These are phyloP conservation scores for Exidia glandulosa DNA, from an alignment of 768 basidiomycete species.

Conservation along the genomic window DNA sequence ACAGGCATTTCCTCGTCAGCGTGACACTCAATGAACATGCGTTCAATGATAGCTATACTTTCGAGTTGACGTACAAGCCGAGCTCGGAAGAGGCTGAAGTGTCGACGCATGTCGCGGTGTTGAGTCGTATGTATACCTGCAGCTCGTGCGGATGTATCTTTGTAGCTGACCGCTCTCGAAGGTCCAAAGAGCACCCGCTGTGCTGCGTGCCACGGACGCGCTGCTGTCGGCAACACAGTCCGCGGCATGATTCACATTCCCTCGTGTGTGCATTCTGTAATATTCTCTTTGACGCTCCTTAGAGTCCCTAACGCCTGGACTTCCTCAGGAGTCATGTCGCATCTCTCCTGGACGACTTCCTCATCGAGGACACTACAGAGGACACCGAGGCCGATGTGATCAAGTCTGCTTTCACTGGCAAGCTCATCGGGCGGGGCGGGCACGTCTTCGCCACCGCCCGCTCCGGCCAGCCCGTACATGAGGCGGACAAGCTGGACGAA, in stretches of 20 bases:
- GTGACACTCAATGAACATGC: constrained; percentile 17
- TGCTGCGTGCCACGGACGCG: not conserved
- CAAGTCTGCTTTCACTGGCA: not conserved
- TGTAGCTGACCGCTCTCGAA: not conserved
- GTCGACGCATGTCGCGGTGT: not conserved
- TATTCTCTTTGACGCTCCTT: not conserved
- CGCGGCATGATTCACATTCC: not conserved
- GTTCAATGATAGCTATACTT: constrained; percentile 14
- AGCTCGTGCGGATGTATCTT: not conserved
- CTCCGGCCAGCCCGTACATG: not conserved
- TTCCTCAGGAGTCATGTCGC: not conserved
- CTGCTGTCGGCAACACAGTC: not conserved
- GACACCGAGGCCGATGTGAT: not conserved
- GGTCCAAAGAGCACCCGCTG: not conserved
- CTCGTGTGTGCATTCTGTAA: not conserved
- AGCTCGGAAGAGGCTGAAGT: not conserved
- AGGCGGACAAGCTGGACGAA: not conserved
- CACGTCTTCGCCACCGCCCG: not conserved
- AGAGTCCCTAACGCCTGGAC: not conserved
- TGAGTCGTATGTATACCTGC: not conserved
- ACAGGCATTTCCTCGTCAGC: constrained; percentile 17
- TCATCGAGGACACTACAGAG: not conserved
- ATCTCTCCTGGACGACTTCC: not conserved
- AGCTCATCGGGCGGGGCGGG: not conserved
- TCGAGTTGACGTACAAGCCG: constrained; percentile 12